Evolutionary conservation across 306 rosid species (phyloP).

Genomic region (Cicer cuneatum): DNA sequence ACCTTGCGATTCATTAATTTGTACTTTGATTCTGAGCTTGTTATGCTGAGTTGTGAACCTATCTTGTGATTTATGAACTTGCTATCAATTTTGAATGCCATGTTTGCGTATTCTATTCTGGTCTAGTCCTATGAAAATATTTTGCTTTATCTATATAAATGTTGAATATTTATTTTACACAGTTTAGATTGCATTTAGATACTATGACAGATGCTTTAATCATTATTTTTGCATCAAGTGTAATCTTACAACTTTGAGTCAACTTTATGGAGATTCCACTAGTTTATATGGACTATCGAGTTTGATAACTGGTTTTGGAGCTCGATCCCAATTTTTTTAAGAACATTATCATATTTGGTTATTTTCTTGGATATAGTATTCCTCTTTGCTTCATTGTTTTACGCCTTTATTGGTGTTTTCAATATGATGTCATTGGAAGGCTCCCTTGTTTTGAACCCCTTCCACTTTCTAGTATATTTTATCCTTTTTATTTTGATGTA

Average conservation of each 20-base stretch:
- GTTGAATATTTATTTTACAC: slow-evolving; percentile 2
- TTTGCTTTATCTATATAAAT: not conserved
- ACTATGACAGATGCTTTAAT: not conserved
- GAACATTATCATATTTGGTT: slow-evolving; percentile 21
- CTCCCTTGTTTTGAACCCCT: slow-evolving; percentile 34
- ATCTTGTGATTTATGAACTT: not conserved
- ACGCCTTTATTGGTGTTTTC: slow-evolving; percentile 21
- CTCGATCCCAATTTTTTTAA: slow-evolving; percentile 5
- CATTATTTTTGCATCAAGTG: not conserved
- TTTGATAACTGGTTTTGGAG: slow-evolving; percentile 20
- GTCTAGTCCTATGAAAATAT: slow-evolving; percentile 3
- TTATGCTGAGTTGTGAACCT: not conserved
- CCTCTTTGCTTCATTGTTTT: slow-evolving; percentile 20
- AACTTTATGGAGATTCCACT: not conserved
- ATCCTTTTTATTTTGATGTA: slow-evolving; percentile 15
- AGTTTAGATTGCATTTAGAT: not conserved
- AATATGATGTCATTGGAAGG: slow-evolving; percentile 25
- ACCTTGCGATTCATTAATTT: not conserved
- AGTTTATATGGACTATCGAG: not conserved
- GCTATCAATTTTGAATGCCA: not conserved
- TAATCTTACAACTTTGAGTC: not conserved
- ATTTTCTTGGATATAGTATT: slow-evolving; percentile 15
- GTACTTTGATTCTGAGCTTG: not conserved
- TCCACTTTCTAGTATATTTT: slow-evolving; percentile 21
- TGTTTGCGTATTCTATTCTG: not conserved